Base-by-base conservation (phyloP, 352 stramenopile species). In the Globisporangium barbulae region DNA sequence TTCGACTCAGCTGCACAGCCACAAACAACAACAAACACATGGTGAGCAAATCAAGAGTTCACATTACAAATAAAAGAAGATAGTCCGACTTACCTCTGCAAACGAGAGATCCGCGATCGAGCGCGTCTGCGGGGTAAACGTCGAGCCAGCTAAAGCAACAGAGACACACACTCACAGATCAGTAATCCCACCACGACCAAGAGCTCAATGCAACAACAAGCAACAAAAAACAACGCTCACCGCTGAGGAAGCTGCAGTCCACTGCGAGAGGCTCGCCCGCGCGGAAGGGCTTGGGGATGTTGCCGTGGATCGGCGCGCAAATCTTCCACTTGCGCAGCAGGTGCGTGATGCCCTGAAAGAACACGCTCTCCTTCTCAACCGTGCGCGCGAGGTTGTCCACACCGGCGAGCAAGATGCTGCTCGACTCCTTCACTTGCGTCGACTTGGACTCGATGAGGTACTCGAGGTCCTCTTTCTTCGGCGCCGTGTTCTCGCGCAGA, bases 261-360 rank as follows among this genome's bases (percentile, higher is more conserved):
- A 96, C 79, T 2, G 87, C 87, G 8, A 96, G 71, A 6, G 85
- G 83, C 61, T 96, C 87, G 17, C 87, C 87, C 0, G 85, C 85
- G 19, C 87, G 83, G 56, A 96, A 96, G 3, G 87, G 87, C 69
- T 94, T 94, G 3, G 87, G 85, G 60, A 96, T 96, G 28, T 89
- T 94, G 53, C 87, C 87, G 58, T 96, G 87, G 31, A 93, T 90
- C 13, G 87, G 87, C 47, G 87, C 87, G 52, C 83, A 93, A 45
- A 96, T 81, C 62, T 94, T 94, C 87, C 87, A 96, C 58, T 90
- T 91, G 57, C 76, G 81, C 47, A 94, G 70, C 61, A 94, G 75
- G n/a, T 91, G 78, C 64, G 68, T 81, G 39, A 93, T 76, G 28
- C 85, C 87, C 41, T 90, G 75, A 53, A 96, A 96, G 59, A 96